Evolutionary conservation across 1,284 basidiomycete species (phyloP).

Genomic region (Malassezia sympodialis): DNA sequence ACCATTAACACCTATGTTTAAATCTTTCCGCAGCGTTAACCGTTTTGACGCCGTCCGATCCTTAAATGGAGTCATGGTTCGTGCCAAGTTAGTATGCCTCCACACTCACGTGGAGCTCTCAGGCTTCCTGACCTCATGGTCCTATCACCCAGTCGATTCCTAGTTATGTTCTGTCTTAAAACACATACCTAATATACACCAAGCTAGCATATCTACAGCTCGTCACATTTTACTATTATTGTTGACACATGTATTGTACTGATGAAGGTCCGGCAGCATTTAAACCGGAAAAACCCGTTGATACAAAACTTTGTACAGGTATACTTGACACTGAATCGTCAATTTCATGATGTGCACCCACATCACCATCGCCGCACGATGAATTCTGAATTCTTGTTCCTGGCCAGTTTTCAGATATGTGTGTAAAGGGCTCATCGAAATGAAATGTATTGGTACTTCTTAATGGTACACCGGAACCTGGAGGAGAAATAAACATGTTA

Average conservation of each 20-base stretch:
- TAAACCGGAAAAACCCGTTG: not conserved
- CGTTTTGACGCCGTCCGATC: not conserved
- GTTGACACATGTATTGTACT: not conserved
- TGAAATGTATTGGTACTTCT: not conserved
- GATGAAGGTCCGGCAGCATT: not conserved
- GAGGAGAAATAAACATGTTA: not conserved
- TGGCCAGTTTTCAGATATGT: too few relatives aligned
- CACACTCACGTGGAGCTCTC: not conserved
- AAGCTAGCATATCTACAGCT: not conserved
- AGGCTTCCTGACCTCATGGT: not conserved
- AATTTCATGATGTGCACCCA: not conserved
- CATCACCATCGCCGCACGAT: not conserved
- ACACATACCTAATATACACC: not conserved
- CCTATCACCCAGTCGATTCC: not conserved
- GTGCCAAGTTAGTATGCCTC: not conserved
- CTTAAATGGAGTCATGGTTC: not conserved
- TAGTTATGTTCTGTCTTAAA: not conserved
- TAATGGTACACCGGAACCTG: not conserved
- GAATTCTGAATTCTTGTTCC: not conserved
- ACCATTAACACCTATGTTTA: constrained; percentile 40
- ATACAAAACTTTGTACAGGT: not conserved
- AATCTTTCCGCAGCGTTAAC: constrained; percentile 26
- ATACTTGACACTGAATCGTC: not conserved
- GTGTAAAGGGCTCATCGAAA: not conserved
- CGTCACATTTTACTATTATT: not conserved